Evolutionary conservation across 1,284 basidiomycete genomes (phyloP), one percentile per base, ranked within the genome.

Genomic region (Rugosomyces carneus): DNA sequence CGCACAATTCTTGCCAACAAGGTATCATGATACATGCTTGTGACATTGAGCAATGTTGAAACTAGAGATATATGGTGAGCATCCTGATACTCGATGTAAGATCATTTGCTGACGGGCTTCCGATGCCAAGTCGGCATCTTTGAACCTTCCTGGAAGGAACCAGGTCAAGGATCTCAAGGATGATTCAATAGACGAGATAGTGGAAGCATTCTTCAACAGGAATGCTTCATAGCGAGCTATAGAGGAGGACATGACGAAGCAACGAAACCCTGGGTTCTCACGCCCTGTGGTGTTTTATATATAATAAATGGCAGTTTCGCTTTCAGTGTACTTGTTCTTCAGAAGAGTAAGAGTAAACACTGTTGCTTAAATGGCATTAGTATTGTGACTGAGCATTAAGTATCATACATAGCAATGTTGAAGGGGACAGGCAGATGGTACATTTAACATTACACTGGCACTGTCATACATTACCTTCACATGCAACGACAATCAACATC

Each of bases 131-230:
- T 97, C 94, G 44, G 93, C 91, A 75, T 97, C 94, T 64, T 93
- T 92, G 78, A 97, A 97, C 51, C 93, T 79, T 53, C 93, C 94
- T 16, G 94, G 93, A 19, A 97, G 74, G 56, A 97, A 85, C 89
- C 93, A 97, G 31, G 92, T 94, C 54, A 96, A 70, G 50, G 90
- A 93, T 49, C 92, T 76, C 53, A 97, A 69, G 9, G 88, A 84
- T 27, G 88, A 91, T 67, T 97, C 93, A 53, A 96, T 73, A 10
- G 88, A 83, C 15, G 86, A 86, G 48, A 97, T 89, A 11, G 89
- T 83, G 7, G 84, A 81, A 26, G 88, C 81, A 67, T 94, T 93
- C 50, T 83, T 78, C 55, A 93, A 69, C 47, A 94, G 74, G 58
- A 93, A 89, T 29, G 76, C 70, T 63, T 93, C 89, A 67, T 93